A percentile compares a stretch with the other conserved stretches of the same genome.
These are phyloP conservation scores for Heritiera fomes DNA, from an alignment of 345 rosid genomes.

Conservation along the genomic window DNA sequence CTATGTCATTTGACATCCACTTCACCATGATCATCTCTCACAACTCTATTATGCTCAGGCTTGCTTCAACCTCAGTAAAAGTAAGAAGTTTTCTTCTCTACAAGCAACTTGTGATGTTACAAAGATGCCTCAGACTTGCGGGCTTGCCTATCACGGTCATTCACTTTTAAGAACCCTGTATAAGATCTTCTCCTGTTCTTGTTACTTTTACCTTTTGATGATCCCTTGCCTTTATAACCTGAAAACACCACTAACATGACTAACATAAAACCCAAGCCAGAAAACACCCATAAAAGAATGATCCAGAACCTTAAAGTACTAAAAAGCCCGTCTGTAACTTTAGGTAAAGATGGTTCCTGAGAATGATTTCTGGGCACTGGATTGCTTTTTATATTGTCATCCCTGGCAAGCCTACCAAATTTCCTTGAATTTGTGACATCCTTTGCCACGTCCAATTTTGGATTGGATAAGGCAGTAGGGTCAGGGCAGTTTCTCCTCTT, in stretches of 20 bases:
- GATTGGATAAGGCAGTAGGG: constrained; percentile 34
- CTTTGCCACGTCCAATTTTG: constrained; percentile 25
- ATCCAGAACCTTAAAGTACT: constrained; percentile 72
- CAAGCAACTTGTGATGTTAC: constrained; percentile 19
- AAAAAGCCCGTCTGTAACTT: constrained; percentile 46
- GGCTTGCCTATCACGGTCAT: constrained; percentile 47
- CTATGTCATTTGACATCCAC: background rate
- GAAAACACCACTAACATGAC: constrained; percentile 60
- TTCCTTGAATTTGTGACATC: constrained; percentile 44
- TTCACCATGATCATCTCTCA: background rate
- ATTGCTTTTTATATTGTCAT: constrained; percentile 30
- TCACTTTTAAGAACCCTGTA: constrained; percentile 45
- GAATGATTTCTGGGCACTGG: constrained; percentile 28
- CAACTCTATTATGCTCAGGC: background rate
- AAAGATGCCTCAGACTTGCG: constrained; percentile 45
- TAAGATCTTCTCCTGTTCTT: constrained; percentile 68
- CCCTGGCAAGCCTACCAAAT: constrained; percentile 37
- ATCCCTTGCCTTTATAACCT: constrained; percentile 55
- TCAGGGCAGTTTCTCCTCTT: constrained; percentile 68
- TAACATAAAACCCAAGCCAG: constrained; percentile 70
- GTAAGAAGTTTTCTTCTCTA: constrained; percentile 10
- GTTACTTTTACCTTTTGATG: constrained; percentile 50
- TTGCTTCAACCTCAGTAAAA: background rate
- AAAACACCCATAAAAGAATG: constrained; percentile 64
- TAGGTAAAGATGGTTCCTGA: constrained; percentile 36